Conservation (phyloP, 208 protist genomes). For the Acanthamoeba healyi region DNA sequence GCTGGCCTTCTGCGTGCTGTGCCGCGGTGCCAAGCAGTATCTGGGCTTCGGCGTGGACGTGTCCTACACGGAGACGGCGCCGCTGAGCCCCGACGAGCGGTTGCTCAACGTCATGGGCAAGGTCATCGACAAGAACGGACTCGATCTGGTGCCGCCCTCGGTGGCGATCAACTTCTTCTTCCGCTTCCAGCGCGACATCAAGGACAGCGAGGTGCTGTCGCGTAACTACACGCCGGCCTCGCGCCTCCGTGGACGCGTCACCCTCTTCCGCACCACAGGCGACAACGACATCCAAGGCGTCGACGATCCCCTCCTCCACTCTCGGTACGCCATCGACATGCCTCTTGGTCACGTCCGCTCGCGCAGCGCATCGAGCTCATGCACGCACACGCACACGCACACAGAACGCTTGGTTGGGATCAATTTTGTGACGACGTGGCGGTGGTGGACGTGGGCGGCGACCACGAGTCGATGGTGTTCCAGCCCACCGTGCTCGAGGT, state of each 20-base stretch:
- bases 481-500: conserved; percentile 48
- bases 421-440: conserved; percentile 58
- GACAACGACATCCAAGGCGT: conserved; percentile 28
- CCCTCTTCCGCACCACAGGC: conserved; percentile 17
- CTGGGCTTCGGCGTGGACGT: conserved; percentile 61
- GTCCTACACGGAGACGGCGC: neutral
- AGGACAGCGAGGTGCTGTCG: conserved; percentile 20
- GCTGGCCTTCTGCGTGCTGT: conserved; percentile 46
- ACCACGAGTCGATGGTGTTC: conserved; percentile 68
- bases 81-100: conserved; percentile 17
- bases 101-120: conserved; percentile 42
- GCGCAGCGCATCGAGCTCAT: neutral
- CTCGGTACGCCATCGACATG: neutral
- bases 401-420: conserved; percentile 54
- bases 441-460: conserved; percentile 63
- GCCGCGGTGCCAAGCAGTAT: conserved; percentile 56
- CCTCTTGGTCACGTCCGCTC: neutral
- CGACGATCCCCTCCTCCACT: conserved; percentile 6
- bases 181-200: conserved; percentile 54
- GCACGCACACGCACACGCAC: neutral
- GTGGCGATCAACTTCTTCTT: conserved; percentile 68
- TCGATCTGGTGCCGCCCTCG: conserved; percentile 24
- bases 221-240: neutral
- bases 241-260: neutral
- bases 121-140: conserved; percentile 48